Evolutionary conservation across 306 rosid species (phyloP), one percentile per base, ranked within the genome.

Genomic region (Carpinus fangiana): DNA sequence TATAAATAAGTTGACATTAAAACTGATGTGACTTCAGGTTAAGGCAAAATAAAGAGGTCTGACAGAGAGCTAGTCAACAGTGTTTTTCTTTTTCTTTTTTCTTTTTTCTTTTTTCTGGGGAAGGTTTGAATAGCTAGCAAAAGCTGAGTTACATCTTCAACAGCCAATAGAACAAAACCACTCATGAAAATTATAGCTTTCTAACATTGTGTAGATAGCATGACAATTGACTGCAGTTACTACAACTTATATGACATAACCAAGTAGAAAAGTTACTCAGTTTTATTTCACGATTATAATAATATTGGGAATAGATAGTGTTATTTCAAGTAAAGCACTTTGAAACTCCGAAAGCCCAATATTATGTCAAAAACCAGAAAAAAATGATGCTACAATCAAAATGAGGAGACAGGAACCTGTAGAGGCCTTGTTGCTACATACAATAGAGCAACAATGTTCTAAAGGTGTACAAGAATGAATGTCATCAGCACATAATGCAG

Each of bases 11-110:
- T 7, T 47, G 51, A 10, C 51, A 47, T 7, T 9, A 47, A 47
- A 46, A 11, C 51, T 47, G 51, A 47, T 47, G 51, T 9, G 51
- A 8, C 2, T 47, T 28, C 47, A 68, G 52, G 69, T 43, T 54
- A 69, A 77, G 78, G 45, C n/a, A 84, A 54, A 43, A 62, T 71
- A 51, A 62, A 65, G 45, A 45, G 47, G 61, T 48, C 46, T 72
- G 23, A 46, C 16, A 23, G 4, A 65, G 21, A 65, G 12, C n/a
- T 47, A 41, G 8, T 70, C 52, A 52, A 31, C 50, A 56, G 41
- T 4, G 2, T 3, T 36, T 36, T n/a, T n/a, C n/a, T n/a, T n/a
- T n/a, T n/a, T n/a, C n/a, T 38, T 38, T 38, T 2, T 31, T 31
- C 3, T 38, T 38, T 1, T 31, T 31, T 38, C 3, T 38, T 38